Evolutionary conservation across 768 basidiomycete species (phyloP), one percentile per base, ranked within the genome.

Genomic region (Lentinus tigrinus): DNA sequence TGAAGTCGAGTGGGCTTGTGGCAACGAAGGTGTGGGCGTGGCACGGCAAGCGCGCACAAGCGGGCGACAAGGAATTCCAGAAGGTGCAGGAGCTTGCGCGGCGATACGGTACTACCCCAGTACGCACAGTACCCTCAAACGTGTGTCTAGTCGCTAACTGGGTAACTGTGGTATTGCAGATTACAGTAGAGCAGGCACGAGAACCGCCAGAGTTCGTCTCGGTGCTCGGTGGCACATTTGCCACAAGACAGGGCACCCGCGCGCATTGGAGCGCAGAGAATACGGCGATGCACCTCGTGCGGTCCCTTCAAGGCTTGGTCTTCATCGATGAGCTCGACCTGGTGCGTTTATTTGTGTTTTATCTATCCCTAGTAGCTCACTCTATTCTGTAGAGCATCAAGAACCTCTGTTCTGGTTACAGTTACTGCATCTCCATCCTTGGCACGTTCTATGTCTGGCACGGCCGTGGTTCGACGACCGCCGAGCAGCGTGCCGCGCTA

Each of bases 351-450:
- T 36, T 36, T 36, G 28, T 36, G 40, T 4, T n/a, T 21, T 11
- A 39, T 54, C 21, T 13, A 10, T 52, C 47, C 48, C 31, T 34
- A 34, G 57, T 43, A 3, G 37, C 49, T 49, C 63, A 28, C n/a
- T 19, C 49, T 31, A 24, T 57, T 54, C 52, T 48, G 57, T 62
- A 88, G 88, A 76, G 70, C 55, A 73, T 87, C 62, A 80, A 75
- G 57, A 90, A 88, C 66, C 73, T 94, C 1, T 93, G 91, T 68
- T 93, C 91, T 10, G 92, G 81, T n/a, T 93, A 85, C 71, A 91
- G 89, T 63, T 93, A 89, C 69, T 92, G 89, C 63, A 62, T 91
- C 36, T 82, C 86, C 3, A 76, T 93, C 46, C 73, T 93, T 58
- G 83, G 83, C 36, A 82, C 83, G 2, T 73, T 88, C 37, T 93